These are phyloP conservation scores for Hanseniaspora hatyaiensis DNA, from an alignment of 805 yeast species.

Conservation along the genomic window DNA sequence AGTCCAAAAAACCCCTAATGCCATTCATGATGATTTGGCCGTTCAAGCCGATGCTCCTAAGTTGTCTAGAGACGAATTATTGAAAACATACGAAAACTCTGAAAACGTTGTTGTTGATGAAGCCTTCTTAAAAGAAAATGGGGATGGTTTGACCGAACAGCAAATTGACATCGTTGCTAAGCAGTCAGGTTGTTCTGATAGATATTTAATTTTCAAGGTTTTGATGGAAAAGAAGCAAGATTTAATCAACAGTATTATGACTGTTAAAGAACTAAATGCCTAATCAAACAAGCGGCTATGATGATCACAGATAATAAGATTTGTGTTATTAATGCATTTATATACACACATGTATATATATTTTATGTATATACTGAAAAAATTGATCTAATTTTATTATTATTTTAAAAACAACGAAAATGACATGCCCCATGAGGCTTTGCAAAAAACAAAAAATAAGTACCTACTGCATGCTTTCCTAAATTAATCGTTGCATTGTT, in stretches of 20 bases:
- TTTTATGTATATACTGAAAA: no score
- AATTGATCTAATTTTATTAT: neutral
- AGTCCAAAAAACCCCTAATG: slow-evolving; percentile 6
- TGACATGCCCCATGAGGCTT: no score
- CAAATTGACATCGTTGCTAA: slow-evolving; percentile 13
- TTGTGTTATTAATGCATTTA: neutral
- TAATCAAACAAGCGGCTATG: no score
- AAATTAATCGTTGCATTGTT: no score
- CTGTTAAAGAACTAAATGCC: slow-evolving; percentile 3
- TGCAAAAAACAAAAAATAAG: no score
- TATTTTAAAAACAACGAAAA: no score
- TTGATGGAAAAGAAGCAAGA: slow-evolving; percentile 13
- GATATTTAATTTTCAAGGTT: slow-evolving; percentile 13
- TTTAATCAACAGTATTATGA: slow-evolving; percentile 7
- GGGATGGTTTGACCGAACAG: slow-evolving; percentile 12
- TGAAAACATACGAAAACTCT: slow-evolving; percentile 1
- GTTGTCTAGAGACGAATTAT: slow-evolving; percentile 5
- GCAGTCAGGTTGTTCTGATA: slow-evolving; percentile 14
- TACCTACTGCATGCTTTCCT: no score
- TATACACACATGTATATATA: neutral
- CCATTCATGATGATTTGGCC: slow-evolving; percentile 9
- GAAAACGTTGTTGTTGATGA: slow-evolving; percentile 9
- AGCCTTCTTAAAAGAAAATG: slow-evolving; percentile 8
- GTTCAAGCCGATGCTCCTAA: slow-evolving; percentile 15
- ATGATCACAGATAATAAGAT: neutral